Evolutionary conservation across 73 alveolate species (phyloP).

Genomic region (Breviolum minutum): DNA sequence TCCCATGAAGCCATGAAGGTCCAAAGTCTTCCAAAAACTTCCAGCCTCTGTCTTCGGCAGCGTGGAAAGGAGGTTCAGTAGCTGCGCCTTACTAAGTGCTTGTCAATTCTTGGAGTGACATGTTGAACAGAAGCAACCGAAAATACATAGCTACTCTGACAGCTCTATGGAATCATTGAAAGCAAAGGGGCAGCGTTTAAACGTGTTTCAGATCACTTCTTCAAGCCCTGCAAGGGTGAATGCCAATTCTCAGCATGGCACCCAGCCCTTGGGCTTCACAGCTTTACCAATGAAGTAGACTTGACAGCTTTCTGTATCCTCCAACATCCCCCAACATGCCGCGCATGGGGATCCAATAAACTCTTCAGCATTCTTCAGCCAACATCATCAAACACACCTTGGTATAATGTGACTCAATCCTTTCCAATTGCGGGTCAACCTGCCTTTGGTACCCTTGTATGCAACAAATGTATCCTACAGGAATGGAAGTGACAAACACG

Average conservation of each 20-base stretch:
- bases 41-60: slow-evolving; percentile 44
- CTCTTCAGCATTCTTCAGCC: too few relatives aligned
- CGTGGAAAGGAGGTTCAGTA: not conserved
- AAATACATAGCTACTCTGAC: too few relatives aligned
- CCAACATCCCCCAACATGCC: not conserved
- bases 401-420: too few relatives aligned
- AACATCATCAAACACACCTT: too few relatives aligned
- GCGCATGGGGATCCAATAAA: not conserved
- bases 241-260: not conserved
- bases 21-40: too few relatives aligned
- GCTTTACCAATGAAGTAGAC: slow-evolving; percentile 88
- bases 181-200: too few relatives aligned
- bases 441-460: too few relatives aligned
- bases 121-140: too few relatives aligned
- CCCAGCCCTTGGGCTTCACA: slow-evolving; percentile 91
- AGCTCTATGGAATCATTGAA: too few relatives aligned
- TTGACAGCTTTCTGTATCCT: not conserved
- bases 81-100: not conserved
- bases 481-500: not conserved
- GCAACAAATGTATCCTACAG: not conserved
- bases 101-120: too few relatives aligned
- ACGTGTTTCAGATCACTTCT: not conserved
- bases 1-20: too few relatives aligned
- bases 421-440: too few relatives aligned
- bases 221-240: not conserved